Evolutionary conservation across 306 rosid species (phyloP).

Genomic region (Gastrolobium villosum): DNA sequence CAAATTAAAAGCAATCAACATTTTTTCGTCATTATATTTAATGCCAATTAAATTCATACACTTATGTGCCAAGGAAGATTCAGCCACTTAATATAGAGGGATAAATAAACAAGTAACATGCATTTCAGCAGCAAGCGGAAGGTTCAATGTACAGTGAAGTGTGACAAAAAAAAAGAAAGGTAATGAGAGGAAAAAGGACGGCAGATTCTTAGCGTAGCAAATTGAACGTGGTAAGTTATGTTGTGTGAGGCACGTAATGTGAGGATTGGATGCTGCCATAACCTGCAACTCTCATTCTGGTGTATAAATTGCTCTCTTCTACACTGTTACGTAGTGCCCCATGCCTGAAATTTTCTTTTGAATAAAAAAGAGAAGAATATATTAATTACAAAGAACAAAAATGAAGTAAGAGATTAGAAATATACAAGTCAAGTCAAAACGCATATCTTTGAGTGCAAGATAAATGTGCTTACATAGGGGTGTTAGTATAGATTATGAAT

Average conservation of each 20-base stretch:
- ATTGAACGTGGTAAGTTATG: slow-evolving; percentile 46
- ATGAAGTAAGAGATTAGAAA: not conserved
- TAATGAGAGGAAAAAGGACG: not conserved
- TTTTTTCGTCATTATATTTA: not conserved
- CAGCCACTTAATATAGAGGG: not conserved
- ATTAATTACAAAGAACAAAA: not conserved
- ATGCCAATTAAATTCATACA: not conserved
- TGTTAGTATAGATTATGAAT: too few species aligned
- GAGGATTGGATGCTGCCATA: slow-evolving; percentile 40
- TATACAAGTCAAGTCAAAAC: slow-evolving; percentile 3
- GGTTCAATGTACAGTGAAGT: slow-evolving; percentile 44
- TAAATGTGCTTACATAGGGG: slow-evolving; percentile 18
- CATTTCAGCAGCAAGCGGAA: slow-evolving; percentile 23
- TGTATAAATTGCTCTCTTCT: not conserved
- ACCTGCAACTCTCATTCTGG: not conserved
- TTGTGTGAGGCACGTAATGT: slow-evolving; percentile 68
- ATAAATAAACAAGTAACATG: not conserved
- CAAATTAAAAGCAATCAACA: not conserved
- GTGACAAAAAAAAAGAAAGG: not conserved
- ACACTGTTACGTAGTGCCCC: not conserved
- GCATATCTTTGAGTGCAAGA: slow-evolving; percentile 25
- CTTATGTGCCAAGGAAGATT: slow-evolving; percentile 21
- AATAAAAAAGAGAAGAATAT: not conserved
- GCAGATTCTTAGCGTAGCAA: slow-evolving; percentile 58
- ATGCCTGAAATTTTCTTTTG: not conserved